These are phyloP conservation scores for Blastocladiella emersonii DNA, from an alignment of 371 early-diverging fungal species.

Conservation along the genomic window DNA sequence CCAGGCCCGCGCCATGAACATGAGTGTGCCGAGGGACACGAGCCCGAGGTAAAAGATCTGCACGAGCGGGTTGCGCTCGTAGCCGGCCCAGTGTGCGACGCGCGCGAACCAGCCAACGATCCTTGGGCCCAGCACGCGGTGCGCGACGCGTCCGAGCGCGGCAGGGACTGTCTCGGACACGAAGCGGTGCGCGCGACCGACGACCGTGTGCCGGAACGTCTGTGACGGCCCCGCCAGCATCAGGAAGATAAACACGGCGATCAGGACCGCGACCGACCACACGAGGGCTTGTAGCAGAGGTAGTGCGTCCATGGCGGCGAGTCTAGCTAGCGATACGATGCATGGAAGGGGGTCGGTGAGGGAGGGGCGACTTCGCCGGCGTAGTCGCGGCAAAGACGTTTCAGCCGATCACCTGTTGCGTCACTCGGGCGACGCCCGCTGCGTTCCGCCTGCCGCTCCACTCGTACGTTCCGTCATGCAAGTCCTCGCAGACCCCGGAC, in stretches of 20 bases:
- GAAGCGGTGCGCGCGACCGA: neutral
- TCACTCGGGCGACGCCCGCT: no score
- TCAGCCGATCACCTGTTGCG: no score
- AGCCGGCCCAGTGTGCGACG: neutral
- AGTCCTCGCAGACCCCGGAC: no score
- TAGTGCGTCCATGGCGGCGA: no score
- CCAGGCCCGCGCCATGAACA: conserved; percentile 15
- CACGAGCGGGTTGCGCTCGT: conserved; percentile 16
- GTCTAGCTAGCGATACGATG: no score
- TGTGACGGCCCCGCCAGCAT: neutral
- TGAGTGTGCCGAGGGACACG: conserved; percentile 14
- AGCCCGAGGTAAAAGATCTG: conserved; percentile 18
- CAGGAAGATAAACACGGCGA: neutral
- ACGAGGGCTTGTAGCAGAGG: no score
- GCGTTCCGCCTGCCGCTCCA: no score
- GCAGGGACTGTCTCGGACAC: neutral
- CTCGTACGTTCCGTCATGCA: no score
- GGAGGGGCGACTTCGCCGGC: no score
- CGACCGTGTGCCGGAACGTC: neutral
- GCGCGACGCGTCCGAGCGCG: neutral
- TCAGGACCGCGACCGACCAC: no score
- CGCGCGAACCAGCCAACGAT: neutral
- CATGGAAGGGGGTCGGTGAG: no score
- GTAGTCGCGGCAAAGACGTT: no score
- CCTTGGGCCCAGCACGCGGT: neutral